These are phyloP conservation scores for Withania somnifera DNA, from an alignment of 305 asterid species.

Conservation along the genomic window DNA sequence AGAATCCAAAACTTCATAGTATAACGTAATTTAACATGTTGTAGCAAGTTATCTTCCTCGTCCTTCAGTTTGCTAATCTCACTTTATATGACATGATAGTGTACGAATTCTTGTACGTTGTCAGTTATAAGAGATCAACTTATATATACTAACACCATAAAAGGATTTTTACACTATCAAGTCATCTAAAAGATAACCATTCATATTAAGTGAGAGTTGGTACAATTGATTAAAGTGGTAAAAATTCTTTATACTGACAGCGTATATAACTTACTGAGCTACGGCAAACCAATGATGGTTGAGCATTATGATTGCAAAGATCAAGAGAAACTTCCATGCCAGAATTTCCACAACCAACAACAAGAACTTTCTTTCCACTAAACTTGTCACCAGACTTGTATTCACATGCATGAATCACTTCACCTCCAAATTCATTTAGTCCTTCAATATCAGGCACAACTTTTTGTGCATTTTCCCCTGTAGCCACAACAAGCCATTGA, in stretches of 20 bases:
- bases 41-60: background rate
- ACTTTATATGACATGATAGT: background rate
- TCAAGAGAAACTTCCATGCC: constrained; percentile 95
- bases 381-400: constrained; percentile 66
- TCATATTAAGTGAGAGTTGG: background rate
- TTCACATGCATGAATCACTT: constrained; percentile 60
- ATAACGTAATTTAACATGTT: background rate
- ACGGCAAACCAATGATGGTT: constrained; percentile 71
- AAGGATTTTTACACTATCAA: background rate
- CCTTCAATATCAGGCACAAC: constrained; percentile 71
- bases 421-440: constrained; percentile 48
- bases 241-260: background rate
- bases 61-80: background rate
- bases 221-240: background rate
- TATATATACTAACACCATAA: background rate
- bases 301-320: constrained; percentile 61
- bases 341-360: constrained; percentile 86
- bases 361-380: constrained; percentile 61
- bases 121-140: background rate
- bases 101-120: background rate
- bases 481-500: constrained; percentile 83
- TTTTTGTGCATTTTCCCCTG: constrained; percentile 75
- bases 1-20: background rate
- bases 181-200: background rate
- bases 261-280: constrained; percentile 48